Evolutionary conservation across 306 rosid genomes (phyloP).

Genomic region (Sphenostylis stenocarpa): DNA sequence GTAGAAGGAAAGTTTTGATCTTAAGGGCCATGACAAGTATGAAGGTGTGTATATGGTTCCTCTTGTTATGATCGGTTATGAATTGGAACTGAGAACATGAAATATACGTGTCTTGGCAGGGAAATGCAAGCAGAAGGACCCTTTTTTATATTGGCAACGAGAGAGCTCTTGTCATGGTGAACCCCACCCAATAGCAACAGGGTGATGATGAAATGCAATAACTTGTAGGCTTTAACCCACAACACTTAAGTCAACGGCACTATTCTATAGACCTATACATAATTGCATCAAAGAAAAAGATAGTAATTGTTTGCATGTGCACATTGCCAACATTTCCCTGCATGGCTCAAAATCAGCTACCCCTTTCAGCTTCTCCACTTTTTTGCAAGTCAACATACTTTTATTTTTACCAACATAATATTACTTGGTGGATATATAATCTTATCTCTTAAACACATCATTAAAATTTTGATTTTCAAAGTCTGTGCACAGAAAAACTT

Average conservation of each 20-base stretch:
- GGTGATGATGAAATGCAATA: conserved; percentile 66
- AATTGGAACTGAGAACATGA: conserved; percentile 16
- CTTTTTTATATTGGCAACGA: conserved; percentile 44
- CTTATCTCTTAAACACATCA: too few relatives aligned
- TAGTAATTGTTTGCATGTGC: conserved; percentile 46
- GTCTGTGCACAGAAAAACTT: background rate
- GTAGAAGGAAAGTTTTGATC: conserved; percentile 41
- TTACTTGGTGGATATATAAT: background rate
- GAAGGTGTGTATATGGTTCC: conserved; percentile 11
- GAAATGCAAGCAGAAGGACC: conserved; percentile 20
- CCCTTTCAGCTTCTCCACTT: conserved; percentile 43
- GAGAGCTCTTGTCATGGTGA: conserved; percentile 49
- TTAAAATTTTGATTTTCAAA: too few relatives aligned
- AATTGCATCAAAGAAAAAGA: conserved; percentile 40
- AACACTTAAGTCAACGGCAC: conserved; percentile 62
- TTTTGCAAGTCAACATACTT: conserved; percentile 37
- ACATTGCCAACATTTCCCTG: conserved; percentile 47
- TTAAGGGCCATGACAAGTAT: conserved; percentile 50
- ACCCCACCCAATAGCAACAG: conserved; percentile 57
- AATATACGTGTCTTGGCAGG: conserved; percentile 34
- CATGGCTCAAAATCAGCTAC: conserved; percentile 58
- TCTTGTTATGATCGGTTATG: conserved; percentile 3
- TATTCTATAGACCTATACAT: conserved; percentile 32
- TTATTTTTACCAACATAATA: background rate
- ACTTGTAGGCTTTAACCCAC: conserved; percentile 43